Percentiles rank a stretch among this genome's conserved stretches.
Evolutionary conservation across 768 basidiomycete genomes (phyloP).

Genomic region (Lentinula sp.): DNA sequence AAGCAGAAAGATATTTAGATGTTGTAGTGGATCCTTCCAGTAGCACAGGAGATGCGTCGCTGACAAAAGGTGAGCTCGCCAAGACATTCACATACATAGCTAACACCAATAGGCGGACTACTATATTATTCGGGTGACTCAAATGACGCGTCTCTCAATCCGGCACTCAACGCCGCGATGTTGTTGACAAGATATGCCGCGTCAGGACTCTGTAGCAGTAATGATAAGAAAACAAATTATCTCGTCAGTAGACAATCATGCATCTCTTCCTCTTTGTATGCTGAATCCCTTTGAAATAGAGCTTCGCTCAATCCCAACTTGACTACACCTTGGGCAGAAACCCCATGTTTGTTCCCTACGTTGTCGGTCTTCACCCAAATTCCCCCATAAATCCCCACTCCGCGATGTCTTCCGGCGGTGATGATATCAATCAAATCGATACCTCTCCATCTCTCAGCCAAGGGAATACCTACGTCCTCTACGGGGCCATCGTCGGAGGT

Average conservation of each 20-base stretch:
- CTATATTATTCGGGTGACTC: conserved; percentile 83
- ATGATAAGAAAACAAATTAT: conserved; percentile 54
- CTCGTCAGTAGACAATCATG: conserved; percentile 32
- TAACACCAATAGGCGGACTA: conserved; percentile 54
- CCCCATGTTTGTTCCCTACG: conserved; percentile 85
- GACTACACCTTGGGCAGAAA: conserved; percentile 85
- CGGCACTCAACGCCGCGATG: conserved; percentile 85
- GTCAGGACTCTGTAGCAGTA: conserved; percentile 47
- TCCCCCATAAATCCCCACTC: conserved; percentile 89
- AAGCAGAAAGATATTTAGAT: conserved; percentile 77
- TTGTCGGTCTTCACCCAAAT: conserved; percentile 88
- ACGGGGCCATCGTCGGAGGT: conserved; percentile 87
- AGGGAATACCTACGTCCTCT: conserved; percentile 70
- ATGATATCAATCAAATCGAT: conserved; percentile 62
- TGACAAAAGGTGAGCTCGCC: conserved; percentile 51
- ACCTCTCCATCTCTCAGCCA: conserved; percentile 44
- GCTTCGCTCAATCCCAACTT: conserved; percentile 70
- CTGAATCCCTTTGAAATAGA: conserved; percentile 27
- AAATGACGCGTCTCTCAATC: conserved; percentile 73
- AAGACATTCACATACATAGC: not conserved
- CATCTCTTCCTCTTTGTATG: not conserved
- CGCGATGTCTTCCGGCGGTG: conserved; percentile 81
- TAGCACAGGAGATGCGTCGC: conserved; percentile 37
- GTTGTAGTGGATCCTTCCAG: conserved; percentile 41
- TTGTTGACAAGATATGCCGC: conserved; percentile 71